Evolutionary conservation across 495 filamentous ascomycete genomes (phyloP).

Genomic region (Aspergillus nanangensis): DNA sequence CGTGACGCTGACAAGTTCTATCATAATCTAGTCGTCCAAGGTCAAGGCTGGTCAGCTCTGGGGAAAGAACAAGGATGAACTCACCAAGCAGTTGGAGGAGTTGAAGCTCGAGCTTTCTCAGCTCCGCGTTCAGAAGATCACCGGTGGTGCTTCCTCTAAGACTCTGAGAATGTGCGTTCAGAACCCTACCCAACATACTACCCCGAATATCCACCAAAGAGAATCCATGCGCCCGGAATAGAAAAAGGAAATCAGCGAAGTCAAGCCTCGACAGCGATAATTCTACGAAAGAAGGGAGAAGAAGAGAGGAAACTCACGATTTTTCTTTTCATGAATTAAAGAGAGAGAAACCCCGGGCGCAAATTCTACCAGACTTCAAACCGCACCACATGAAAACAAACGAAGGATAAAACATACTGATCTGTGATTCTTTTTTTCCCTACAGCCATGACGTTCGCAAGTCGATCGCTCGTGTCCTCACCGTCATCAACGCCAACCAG

Average conservation of each 20-base stretch:
- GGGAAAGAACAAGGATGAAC: constrained; percentile 98
- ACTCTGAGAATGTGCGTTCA: constrained; percentile 90
- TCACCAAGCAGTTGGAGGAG: constrained; percentile 87
- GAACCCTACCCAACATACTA: constrained; percentile 13
- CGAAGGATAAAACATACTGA: constrained; percentile 17
- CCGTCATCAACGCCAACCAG: constrained; percentile 99
- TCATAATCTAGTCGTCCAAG: constrained; percentile 90
- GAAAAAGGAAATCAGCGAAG: background rate
- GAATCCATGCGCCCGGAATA: constrained; percentile 1
- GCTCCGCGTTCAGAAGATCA: constrained; percentile 96
- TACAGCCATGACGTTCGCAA: constrained; percentile 96
- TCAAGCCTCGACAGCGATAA: background rate
- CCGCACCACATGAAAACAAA: background rate
- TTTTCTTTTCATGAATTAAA: background rate
- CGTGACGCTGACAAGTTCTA: too few relatives aligned
- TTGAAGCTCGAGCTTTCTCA: constrained; percentile 91
- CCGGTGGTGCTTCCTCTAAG: constrained; percentile 86
- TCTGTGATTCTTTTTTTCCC: too few relatives aligned
- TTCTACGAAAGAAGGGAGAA: background rate
- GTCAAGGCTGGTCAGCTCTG: constrained; percentile 94
- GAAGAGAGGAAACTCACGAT: background rate
- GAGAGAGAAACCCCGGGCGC: background rate
- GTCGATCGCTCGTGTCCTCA: constrained; percentile 96
- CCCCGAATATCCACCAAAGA: too few relatives aligned
- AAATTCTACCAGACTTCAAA: background rate